phyloP scores from a whole-genome alignment of 176 grass and related monocot genomes.

The Cenchrus fungigraminus region DNA sequence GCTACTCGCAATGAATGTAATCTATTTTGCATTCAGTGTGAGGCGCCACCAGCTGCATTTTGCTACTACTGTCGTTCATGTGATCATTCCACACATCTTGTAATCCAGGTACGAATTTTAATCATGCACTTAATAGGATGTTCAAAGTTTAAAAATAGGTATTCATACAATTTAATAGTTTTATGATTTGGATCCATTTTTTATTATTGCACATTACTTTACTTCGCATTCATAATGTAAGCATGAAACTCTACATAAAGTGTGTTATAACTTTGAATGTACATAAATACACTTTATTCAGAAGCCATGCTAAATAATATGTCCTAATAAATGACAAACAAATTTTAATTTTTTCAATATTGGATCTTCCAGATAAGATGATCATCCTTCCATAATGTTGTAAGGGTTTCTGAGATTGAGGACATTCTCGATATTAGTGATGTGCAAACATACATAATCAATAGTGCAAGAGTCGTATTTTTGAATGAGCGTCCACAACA shows the following conservation, averaged over 20 bases:
- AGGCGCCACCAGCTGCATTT: constrained; percentile 28
- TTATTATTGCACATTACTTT: background rate
- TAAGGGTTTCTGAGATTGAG: constrained; percentile 63
- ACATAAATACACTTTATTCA: background rate
- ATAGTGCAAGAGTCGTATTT: constrained; percentile 65
- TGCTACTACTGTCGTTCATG: constrained; percentile 58
- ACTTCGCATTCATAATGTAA: background rate
- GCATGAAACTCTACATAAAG: background rate
- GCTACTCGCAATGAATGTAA: constrained; percentile 63
- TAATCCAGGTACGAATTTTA: constrained; percentile 62
- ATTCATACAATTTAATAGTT: too few relatives aligned
- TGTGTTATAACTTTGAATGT: background rate
- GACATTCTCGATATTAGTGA: constrained; percentile 53
- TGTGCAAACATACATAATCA: constrained; percentile 76
- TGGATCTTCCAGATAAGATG: constrained; percentile 48
- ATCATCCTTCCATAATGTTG: constrained; percentile 70
- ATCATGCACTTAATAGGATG: background rate
- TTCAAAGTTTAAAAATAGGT: too few relatives aligned
- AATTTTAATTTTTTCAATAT: background rate
- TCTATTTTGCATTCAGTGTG: constrained; percentile 64
- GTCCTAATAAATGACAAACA: background rate
- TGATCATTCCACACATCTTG: constrained; percentile 54
- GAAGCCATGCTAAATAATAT: background rate
- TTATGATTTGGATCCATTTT: too few relatives aligned
- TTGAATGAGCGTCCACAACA: constrained; percentile 59